Evolutionary conservation across 331 rosid genomes (phyloP), one percentile per base, ranked within the genome.

Genomic region (Rosa hybrid): DNA sequence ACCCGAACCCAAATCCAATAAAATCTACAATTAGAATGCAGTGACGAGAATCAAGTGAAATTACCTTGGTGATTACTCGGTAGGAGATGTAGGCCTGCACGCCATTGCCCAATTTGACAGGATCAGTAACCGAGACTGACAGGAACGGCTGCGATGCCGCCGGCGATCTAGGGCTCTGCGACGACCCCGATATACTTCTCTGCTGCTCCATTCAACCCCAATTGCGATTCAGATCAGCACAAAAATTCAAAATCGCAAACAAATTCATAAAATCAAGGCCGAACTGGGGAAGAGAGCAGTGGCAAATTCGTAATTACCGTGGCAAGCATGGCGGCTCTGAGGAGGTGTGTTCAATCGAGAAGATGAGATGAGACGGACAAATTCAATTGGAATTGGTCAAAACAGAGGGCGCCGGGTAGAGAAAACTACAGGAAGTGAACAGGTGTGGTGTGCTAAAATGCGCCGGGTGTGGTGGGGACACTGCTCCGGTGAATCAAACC

Each of bases 81-180:
- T 93, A 95, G 27, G 99, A 95, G 86, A 95, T 89, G 79, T 93
- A 95, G 49, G 99, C 90, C 81, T 95, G 99, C 81, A 95, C 97
- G 85, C 99, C 99, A 91, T 93, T 96, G 83, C 99, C 98, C 79
- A 96, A 91, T 86, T 96, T 96, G 78, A 96, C 98, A 49, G 98
- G 98, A 90, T 96, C 99, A 49, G 92, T 88, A 34, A 96, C 97
- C 14, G 90, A 91, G 69, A 96, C 99, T 9, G 91, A 93, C 20
- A 96, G 94, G 79, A 82, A 86, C 4, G 94, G 98, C 86, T 86
- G 94, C 48, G 97, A 89, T 7, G 91, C 87, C 67, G 91, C 87
- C 67, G 94, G 97, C 81, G 97, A 96, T 93, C 98, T 96, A 87
- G 98, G 97, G 92, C 98, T 96, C 83, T 78, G 93, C 41, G 91